phyloP scores from a whole-genome alignment of 345 rosid species.

The Kandelia obovata region DNA sequence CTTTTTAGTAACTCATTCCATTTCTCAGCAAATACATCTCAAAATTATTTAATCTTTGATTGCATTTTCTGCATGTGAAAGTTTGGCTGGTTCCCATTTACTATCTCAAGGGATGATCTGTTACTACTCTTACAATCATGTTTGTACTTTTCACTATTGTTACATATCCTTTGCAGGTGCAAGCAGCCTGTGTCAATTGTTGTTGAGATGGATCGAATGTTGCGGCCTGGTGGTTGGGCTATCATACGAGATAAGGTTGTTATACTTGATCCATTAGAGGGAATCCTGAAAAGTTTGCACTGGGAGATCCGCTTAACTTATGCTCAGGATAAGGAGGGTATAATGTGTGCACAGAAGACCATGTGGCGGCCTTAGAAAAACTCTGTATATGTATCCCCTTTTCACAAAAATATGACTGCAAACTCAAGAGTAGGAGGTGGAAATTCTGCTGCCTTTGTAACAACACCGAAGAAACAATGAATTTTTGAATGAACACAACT shows the following conservation, averaged over 20 bases:
- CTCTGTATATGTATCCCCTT: neutral
- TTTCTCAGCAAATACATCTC: neutral
- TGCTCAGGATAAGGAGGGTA: conserved; percentile 75
- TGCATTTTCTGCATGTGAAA: neutral
- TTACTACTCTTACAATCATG: too few species aligned
- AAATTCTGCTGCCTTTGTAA: conserved; percentile 5
- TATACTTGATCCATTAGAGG: conserved; percentile 71
- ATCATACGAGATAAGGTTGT: conserved; percentile 78
- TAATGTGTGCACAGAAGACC: conserved; percentile 79
- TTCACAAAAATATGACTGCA: neutral
- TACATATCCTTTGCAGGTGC: conserved; percentile 45
- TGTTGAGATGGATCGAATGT: conserved; percentile 81
- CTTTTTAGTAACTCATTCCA: neutral
- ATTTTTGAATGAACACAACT: neutral
- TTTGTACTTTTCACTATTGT: neutral
- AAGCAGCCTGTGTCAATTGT: conserved; percentile 74
- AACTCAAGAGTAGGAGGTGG: neutral
- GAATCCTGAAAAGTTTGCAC: conserved; percentile 63
- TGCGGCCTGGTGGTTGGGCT: conserved; percentile 90
- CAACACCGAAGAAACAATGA: conserved; percentile 1
- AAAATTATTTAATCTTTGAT: too few species aligned
- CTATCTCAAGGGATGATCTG: too few species aligned
- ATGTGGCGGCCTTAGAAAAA: conserved; percentile 63
- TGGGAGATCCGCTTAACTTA: conserved; percentile 95
- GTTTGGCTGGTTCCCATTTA: neutral